These are phyloP conservation scores for Puya raimondii DNA, from an alignment of 176 grass and related monocot genomes.

Conservation along the genomic window DNA sequence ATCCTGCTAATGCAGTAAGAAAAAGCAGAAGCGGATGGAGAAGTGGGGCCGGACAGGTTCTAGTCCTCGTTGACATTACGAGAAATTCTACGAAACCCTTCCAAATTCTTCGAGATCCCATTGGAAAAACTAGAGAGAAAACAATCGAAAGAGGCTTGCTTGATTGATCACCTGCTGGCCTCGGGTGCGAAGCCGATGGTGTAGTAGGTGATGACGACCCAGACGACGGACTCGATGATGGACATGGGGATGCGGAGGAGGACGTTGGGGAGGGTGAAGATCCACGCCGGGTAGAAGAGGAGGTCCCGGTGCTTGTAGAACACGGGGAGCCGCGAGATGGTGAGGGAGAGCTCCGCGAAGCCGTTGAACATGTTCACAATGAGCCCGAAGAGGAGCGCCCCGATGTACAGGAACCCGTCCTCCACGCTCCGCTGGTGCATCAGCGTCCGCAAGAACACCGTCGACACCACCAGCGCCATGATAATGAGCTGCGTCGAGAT, in stretches of 20 bases:
- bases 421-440: constrained; percentile 62
- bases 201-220: constrained; percentile 81
- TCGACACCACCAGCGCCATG: constrained; percentile 56
- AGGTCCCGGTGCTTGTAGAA: constrained; percentile 98
- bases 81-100: no score
- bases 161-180: constrained; percentile 55
- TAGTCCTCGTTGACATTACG: no score
- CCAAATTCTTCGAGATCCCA: no score
- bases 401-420: constrained; percentile 67
- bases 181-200: constrained; percentile 83
- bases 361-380: constrained; percentile 98
- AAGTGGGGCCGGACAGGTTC: no score
- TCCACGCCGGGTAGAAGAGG: constrained; percentile 90
- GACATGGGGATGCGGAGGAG: constrained; percentile 81
- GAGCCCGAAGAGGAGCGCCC: constrained; percentile 67
- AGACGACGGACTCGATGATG: constrained; percentile 68
- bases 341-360: constrained; percentile 81
- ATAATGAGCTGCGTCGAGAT: constrained; percentile 49
- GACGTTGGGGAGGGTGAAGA: constrained; percentile 72
- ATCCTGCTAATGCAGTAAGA: no score
- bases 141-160: no score
- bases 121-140: no score
- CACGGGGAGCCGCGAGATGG: constrained; percentile 76
- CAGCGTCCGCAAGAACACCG: constrained; percentile 59
- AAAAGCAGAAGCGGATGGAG: no score